Evolutionary conservation across 2,329 filamentous ascomycete genomes (phyloP), one percentile per base, ranked within the genome.

Genomic region (Cyclaneusma minus): DNA sequence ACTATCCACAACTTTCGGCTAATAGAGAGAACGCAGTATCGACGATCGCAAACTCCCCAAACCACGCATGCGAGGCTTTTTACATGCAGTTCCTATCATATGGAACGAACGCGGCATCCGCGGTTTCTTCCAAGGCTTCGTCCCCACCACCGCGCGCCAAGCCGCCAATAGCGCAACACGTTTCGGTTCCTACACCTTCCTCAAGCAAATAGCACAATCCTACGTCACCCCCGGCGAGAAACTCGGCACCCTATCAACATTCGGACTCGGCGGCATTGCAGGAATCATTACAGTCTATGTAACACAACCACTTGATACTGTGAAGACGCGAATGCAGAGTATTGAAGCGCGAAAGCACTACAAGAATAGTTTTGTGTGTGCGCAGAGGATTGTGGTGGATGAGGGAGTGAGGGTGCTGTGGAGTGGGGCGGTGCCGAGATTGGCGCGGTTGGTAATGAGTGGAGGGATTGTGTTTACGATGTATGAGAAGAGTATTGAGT

Each of bases 321-420:
- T 98, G 49, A 98, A 98, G 68, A 98, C 89, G 38, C 56, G 83
- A 35, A 98, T 98, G 89, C 89, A 98, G 65, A 92, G 83, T 39
- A 76, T 94, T 34, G 83, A 94, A 51, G 82, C 87, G 17, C 68
- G 67, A 35, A 60, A 56, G 22, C 56, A 76, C 33, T 98, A 98
- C 48, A 84, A 79, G 47, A 94, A 92, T 54, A 89, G 77, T 41
- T 66, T 92, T 38, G 67, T 73, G 24, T 98, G 89, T 50, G 85
- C 79, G 0, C 62, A 67, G 7, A 64, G 75, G 44, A 92, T 98
- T 38, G 78, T 89, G 50, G 80, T 72, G 53, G 73, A 94, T 28
- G 89, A 98, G 54, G 87, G 89, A 3, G 29, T 95, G 8, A 49
- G 87, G 21, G 93, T 85, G 1, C 80, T 95, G 38, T 98, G 89